A percentile compares a stretch with the other conserved stretches of the same genome.
phyloP scores from a whole-genome alignment of 768 basidiomycete species.

The Dacryopinax spathularia region DNA sequence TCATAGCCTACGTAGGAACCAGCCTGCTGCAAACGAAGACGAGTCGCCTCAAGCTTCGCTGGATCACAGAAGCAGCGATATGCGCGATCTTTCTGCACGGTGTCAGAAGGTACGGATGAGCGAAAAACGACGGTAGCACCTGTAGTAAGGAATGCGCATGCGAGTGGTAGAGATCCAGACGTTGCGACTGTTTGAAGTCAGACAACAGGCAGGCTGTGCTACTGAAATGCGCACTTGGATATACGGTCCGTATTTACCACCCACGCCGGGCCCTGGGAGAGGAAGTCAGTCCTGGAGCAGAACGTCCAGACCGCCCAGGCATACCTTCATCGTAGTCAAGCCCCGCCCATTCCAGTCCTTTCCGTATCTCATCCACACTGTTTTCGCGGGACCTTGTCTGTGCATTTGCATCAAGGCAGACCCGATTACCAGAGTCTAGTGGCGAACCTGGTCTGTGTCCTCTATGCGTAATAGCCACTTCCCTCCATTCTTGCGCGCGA shows the following conservation, averaged over 20 bases:
- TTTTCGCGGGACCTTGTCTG: conserved; percentile 72
- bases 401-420: not conserved
- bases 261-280: conserved; percentile 54
- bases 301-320: conserved; percentile 12
- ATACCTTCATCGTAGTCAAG: conserved; percentile 81
- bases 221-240: conserved; percentile 44
- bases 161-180: conserved; percentile 66
- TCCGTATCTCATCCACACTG: conserved; percentile 65
- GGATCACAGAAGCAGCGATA: conserved; percentile 91
- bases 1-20: conserved; percentile 80
- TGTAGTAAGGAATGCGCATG: conserved; percentile 64
- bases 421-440: conserved; percentile 4
- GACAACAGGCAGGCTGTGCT: conserved; percentile 1
- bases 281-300: not conserved
- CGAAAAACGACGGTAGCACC: conserved; percentile 28
- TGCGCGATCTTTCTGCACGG: conserved; percentile 59
- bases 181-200: conserved; percentile 55
- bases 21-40: conserved; percentile 51
- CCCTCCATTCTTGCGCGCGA: conserved; percentile 66
- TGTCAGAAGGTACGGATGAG: not conserved
- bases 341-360: conserved; percentile 78
- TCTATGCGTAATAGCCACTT: conserved; percentile 88
- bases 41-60: conserved; percentile 50
- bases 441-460: conserved; percentile 78
- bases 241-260: conserved; percentile 70